phyloP scores from a whole-genome alignment of 129 eudicot species.

The Chrysanthemum makinoi region DNA sequence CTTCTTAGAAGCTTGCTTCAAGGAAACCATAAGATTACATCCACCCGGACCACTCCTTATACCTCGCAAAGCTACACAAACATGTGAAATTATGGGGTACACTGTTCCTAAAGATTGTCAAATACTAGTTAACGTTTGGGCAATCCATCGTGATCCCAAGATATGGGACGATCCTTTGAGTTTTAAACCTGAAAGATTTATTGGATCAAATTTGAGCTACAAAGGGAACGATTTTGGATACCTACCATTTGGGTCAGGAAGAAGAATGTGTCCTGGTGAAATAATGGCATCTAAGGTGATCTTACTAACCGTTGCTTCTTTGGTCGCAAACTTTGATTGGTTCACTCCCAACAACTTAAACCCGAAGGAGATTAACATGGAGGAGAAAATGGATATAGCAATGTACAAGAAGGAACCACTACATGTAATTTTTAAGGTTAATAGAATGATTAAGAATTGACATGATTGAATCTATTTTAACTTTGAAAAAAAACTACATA shows the following conservation, averaged over 20 bases:
- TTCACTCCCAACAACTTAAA: background rate
- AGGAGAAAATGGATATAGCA: conserved; percentile 14
- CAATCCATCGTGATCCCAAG: conserved; percentile 18
- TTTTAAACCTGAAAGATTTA: conserved; percentile 22
- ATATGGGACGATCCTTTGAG: conserved; percentile 22
- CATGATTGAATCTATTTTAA: too few relatives aligned
- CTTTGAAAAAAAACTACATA: too few relatives aligned
- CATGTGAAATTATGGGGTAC: conserved; percentile 19
- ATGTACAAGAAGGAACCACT: conserved; percentile 20
- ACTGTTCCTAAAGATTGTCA: conserved; percentile 19
- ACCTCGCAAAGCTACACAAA: conserved; percentile 5
- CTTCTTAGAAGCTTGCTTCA: background rate
- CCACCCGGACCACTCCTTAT: conserved; percentile 6
- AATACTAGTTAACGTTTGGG: conserved; percentile 29
- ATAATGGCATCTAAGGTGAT: conserved; percentile 25
- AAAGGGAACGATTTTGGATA: conserved; percentile 18
- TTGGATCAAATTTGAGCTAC: conserved; percentile 14
- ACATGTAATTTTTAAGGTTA: conserved; percentile 3
- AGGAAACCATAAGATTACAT: conserved; percentile 4
- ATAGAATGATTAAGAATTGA: too few relatives aligned
- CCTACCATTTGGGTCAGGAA: conserved; percentile 27
- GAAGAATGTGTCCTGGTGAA: conserved; percentile 16
- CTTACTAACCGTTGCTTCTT: conserved; percentile 20
- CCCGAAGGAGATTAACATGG: conserved; percentile 13
- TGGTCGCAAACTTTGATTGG: conserved; percentile 30